Percentiles rank a stretch among this genome's conserved stretches.
Evolutionary conservation across 1,284 basidiomycete genomes (phyloP).

Genomic region (Cerioporus squamosus): DNA sequence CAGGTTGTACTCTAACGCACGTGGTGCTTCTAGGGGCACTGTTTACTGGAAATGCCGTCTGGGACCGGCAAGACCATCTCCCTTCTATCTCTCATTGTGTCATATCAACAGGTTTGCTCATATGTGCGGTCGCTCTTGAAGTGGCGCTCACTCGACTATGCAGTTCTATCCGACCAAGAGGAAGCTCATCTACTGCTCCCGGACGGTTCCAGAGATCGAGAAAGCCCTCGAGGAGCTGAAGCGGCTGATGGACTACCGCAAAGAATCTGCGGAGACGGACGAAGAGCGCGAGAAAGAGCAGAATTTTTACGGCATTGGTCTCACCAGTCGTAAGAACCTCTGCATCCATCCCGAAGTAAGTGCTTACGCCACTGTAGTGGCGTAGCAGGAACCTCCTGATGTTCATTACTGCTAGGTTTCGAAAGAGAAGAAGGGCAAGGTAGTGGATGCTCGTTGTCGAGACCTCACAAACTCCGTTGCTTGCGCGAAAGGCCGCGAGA

Average conservation of each 20-base stretch:
- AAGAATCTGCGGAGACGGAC: slow-evolving; percentile 68
- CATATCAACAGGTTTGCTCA: slow-evolving; percentile 96
- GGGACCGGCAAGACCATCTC: slow-evolving; percentile 99
- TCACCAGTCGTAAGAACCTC: slow-evolving; percentile 96
- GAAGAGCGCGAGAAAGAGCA: slow-evolving; percentile 82
- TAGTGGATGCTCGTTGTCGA: slow-evolving; percentile 96
- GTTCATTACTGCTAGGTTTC: slow-evolving; percentile 61
- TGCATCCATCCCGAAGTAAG: slow-evolving; percentile 94
- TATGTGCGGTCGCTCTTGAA: slow-evolving; percentile 30
- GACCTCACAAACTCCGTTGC: slow-evolving; percentile 90
- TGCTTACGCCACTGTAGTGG: slow-evolving; percentile 9
- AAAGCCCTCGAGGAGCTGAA: slow-evolving; percentile 98
- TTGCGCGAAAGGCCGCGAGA: slow-evolving; percentile 84
- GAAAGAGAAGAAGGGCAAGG: slow-evolving; percentile 97
- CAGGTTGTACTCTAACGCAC: not conserved
- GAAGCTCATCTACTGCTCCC: slow-evolving; percentile 98
- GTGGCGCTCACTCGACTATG: not conserved
- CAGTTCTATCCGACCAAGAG: slow-evolving; percentile 92
- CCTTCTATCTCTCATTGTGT: slow-evolving; percentile 93
- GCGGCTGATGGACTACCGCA: slow-evolving; percentile 91
- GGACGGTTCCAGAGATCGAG: slow-evolving; percentile 99
- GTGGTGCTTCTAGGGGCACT: slow-evolving; percentile 78
- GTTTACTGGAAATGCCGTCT: slow-evolving; percentile 99
- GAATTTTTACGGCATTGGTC: slow-evolving; percentile 87
- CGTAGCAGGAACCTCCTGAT: not conserved